Evolutionary conservation across 2,329 filamentous ascomycete species (phyloP).

Genomic region (Microdochium trichocladiopsis): DNA sequence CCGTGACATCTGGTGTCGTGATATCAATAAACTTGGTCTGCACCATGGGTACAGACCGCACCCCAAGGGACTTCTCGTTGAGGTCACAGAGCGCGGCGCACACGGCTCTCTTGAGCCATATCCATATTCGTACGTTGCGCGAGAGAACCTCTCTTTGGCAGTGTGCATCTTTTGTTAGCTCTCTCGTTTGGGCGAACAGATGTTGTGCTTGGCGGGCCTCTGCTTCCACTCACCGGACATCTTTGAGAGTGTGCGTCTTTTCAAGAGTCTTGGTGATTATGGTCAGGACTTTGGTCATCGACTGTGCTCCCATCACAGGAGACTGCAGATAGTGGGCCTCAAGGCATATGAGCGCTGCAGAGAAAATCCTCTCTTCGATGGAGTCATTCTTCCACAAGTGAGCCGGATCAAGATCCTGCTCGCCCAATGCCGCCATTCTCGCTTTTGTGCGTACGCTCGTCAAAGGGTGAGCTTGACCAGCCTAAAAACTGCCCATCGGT

Average conservation of each 20-base stretch:
- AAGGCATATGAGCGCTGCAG: conserved; percentile 51
- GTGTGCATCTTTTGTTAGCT: background rate
- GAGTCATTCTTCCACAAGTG: conserved; percentile 32
- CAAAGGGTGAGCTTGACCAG: background rate
- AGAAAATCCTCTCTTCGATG: conserved; percentile 58
- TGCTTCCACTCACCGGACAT: conserved; percentile 41
- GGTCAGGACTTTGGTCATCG: conserved; percentile 44
- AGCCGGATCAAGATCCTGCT: background rate
- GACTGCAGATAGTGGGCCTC: conserved; percentile 53
- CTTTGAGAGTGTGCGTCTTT: conserved; percentile 54
- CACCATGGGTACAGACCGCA: conserved; percentile 44
- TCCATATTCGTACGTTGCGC: conserved; percentile 58
- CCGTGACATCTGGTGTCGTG: conserved; percentile 55
- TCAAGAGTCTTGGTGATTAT: conserved; percentile 56
- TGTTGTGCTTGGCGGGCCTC: too few species aligned
- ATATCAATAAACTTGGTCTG: conserved; percentile 43
- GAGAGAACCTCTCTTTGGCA: conserved; percentile 47
- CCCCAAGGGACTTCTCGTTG: conserved; percentile 51
- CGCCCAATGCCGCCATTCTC: background rate
- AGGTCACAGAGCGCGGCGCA: conserved; percentile 53
- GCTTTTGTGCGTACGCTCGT: background rate
- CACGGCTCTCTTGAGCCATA: conserved; percentile 56
- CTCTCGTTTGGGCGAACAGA: background rate
- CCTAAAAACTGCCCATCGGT: background rate
- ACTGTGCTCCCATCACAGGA: conserved; percentile 49